These are phyloP conservation scores for Cryptosporidium xiaoi DNA, from an alignment of 169 alveolate genomes.

Conservation along the genomic window DNA sequence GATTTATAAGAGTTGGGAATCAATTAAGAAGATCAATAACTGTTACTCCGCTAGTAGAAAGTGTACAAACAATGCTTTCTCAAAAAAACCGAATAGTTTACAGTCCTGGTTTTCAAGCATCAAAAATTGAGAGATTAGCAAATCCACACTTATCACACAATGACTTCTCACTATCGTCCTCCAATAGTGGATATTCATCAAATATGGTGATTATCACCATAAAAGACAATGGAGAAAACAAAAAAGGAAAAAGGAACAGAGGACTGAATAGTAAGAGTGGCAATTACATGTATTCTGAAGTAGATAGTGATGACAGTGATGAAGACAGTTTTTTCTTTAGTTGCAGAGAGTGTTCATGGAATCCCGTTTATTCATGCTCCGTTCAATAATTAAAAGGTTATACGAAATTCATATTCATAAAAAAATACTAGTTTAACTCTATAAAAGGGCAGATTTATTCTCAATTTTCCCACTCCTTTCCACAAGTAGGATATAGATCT, in stretches of 20 bases:
- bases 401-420: too few species aligned
- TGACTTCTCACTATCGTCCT: neutral
- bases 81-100: neutral
- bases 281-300: neutral
- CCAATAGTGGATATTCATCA: neutral
- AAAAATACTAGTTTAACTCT: too few species aligned
- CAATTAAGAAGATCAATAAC: conserved; percentile 68
- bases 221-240: conserved; percentile 26
- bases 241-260: neutral
- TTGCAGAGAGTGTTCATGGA: conserved; percentile 75
- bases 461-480: too few species aligned
- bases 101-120: neutral
- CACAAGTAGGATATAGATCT: too few species aligned
- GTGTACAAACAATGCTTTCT: neutral
- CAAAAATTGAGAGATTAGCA: conserved; percentile 11
- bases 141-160: conserved; percentile 7
- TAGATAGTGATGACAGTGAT: conserved; percentile 46
- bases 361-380: conserved; percentile 18
- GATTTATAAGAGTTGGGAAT: conserved; percentile 55
- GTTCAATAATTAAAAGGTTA: neutral
- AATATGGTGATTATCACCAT: conserved; percentile 53
- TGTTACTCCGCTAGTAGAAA: conserved; percentile 41
- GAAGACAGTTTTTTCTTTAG: conserved; percentile 9
- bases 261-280: neutral
- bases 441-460: too few species aligned